phyloP scores from a whole-genome alignment of 305 asterid genomes.

The Ajuga reptans region DNA sequence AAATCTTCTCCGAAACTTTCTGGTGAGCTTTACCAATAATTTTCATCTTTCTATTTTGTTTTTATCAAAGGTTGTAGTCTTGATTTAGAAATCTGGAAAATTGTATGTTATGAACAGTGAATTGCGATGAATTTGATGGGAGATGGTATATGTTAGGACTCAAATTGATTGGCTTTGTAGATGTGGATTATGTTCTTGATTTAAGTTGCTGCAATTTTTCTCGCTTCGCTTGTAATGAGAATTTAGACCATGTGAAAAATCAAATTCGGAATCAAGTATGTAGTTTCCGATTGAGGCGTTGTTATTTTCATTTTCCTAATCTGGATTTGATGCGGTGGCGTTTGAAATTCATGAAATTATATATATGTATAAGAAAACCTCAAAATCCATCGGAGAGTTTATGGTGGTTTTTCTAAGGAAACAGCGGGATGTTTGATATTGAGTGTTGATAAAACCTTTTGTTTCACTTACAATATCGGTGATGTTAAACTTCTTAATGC shows the following conservation, averaged over 20 bases:
- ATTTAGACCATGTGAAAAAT: background rate
- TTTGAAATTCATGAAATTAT: background rate
- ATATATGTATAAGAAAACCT: background rate
- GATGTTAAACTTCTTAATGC: too few species aligned
- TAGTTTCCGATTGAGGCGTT: background rate
- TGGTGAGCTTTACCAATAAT: conserved; percentile 29
- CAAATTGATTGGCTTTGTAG: background rate
- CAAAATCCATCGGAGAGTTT: background rate
- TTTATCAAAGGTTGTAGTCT: background rate
- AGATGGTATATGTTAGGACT: too few species aligned
- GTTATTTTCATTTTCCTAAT: background rate
- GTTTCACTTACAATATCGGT: too few species aligned
- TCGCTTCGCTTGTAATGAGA: too few species aligned
- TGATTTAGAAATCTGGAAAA: background rate
- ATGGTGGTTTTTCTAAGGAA: background rate
- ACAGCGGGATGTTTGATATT: too few species aligned
- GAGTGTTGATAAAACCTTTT: too few species aligned
- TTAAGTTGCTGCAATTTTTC: too few species aligned
- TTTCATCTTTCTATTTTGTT: background rate
- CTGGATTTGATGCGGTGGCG: background rate
- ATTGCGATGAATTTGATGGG: background rate
- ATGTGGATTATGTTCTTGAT: too few species aligned
- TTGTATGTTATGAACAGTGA: background rate
- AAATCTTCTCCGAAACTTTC: conserved; percentile 30
- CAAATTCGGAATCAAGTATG: background rate